Evolutionary conservation across 2,329 filamentous ascomycete species (phyloP).

Genomic region (Botrytis porri): DNA sequence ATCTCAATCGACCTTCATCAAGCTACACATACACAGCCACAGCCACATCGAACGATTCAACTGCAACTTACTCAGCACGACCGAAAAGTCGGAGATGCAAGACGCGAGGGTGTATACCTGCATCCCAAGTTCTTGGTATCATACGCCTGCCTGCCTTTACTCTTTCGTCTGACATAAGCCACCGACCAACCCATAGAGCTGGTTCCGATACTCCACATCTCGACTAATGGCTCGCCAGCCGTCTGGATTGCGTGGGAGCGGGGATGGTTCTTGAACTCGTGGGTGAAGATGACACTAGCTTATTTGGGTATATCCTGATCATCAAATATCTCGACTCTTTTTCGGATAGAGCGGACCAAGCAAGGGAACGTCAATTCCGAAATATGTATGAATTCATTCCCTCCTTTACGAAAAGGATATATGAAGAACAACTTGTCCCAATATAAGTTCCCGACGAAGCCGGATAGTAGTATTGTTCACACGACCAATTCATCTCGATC

Average conservation of each 20-base stretch:
- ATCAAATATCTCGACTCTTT: not conserved
- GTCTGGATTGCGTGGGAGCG: not conserved
- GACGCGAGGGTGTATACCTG: not conserved
- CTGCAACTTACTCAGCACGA: not conserved
- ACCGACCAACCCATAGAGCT: not conserved
- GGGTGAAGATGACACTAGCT: not conserved
- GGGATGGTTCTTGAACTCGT: not conserved
- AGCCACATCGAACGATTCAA: constrained; percentile 3
- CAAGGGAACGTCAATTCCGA: not conserved
- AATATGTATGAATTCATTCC: not conserved
- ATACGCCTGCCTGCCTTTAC: not conserved
- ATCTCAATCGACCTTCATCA: not conserved
- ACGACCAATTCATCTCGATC: not conserved
- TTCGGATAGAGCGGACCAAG: not conserved
- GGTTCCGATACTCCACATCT: not conserved
- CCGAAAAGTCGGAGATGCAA: not conserved
- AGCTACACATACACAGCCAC: not conserved
- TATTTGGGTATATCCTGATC: not conserved
- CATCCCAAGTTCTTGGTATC: not conserved
- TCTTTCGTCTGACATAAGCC: constrained; percentile 2
- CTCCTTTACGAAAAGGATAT: not conserved
- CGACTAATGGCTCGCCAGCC: not conserved
- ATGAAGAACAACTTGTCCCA: not conserved
- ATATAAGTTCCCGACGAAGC: not conserved
- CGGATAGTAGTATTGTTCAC: not conserved